Conservation (phyloP, 2,329 filamentous ascomycete species). For the Calonectria ilicicola region DNA sequence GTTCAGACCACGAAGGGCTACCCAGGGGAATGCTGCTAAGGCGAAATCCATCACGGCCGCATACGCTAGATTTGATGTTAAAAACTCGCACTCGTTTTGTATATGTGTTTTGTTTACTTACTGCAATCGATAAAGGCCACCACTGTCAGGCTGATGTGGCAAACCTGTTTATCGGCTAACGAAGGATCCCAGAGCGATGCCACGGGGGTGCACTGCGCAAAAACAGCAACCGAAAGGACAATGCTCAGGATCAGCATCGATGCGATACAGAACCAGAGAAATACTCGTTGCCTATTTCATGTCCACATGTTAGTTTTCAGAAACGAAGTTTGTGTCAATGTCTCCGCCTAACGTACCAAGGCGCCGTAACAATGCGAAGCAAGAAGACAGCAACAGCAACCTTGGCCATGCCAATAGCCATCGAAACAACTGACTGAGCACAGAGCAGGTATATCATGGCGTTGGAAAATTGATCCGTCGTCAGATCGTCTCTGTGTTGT, state of each 20-base stretch:
- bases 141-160: constrained; percentile 17
- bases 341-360: constrained; percentile 12
- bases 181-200: constrained; percentile 24
- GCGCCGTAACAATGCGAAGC: constrained; percentile 24
- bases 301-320: not conserved
- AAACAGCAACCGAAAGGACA: constrained; percentile 17
- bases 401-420: constrained; percentile 28
- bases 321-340: not conserved
- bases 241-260: constrained; percentile 23
- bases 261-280: constrained; percentile 26
- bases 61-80: constrained; percentile 8
- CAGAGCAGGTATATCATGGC: constrained; percentile 15
- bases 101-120: not conserved
- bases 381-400: constrained; percentile 24
- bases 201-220: constrained; percentile 23
- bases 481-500: constrained; percentile 17
- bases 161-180: constrained; percentile 17
- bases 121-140: constrained; percentile 25
- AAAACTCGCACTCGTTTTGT: accelerated
- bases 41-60: constrained; percentile 25
- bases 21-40: constrained; percentile 23
- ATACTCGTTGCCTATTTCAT: constrained; percentile 13
- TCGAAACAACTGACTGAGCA: constrained; percentile 19
- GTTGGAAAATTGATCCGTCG: constrained; percentile 7
- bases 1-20: constrained; percentile 22